Conservation (phyloP, 345 rosid genomes). For the Brassica juncea region DNA sequence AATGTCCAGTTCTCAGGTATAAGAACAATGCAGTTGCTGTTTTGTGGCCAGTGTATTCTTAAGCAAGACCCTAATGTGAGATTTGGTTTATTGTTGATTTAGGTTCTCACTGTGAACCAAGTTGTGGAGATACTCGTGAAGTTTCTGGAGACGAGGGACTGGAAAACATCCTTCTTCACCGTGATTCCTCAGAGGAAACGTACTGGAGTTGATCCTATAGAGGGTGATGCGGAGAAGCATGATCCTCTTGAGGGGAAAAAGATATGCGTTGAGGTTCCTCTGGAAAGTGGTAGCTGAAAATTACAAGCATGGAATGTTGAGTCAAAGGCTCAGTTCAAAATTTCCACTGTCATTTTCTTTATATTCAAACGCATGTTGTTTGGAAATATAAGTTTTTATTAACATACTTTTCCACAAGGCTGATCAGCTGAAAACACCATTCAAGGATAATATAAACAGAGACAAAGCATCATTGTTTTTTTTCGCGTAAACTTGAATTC, state of each 20-base stretch:
- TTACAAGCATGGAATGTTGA: too few species aligned
- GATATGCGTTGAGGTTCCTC: slow-evolving; percentile 51
- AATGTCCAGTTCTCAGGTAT: slow-evolving; percentile 96
- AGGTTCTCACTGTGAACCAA: slow-evolving; percentile 97
- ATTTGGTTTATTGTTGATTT: slow-evolving; percentile 17
- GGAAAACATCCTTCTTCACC: slow-evolving; percentile 84
- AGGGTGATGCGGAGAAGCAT: slow-evolving; percentile 4
- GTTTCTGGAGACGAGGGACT: slow-evolving; percentile 78
- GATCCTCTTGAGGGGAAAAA: slow-evolving; percentile 53
- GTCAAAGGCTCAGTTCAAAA: too few species aligned
- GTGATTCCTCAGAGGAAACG: slow-evolving; percentile 94
- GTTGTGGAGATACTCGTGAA: slow-evolving; percentile 86
- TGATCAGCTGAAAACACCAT: background rate
- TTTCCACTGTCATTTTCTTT: too few species aligned
- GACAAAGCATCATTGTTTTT: background rate
- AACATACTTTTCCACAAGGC: background rate
- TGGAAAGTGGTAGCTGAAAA: slow-evolving; percentile 35
- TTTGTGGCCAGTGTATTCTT: background rate
- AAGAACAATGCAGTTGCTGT: slow-evolving; percentile 5
- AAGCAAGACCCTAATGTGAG: slow-evolving; percentile 1
- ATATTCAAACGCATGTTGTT: too few species aligned
- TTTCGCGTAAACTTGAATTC: background rate
- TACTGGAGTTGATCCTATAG: slow-evolving; percentile 45
- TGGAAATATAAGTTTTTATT: too few species aligned
- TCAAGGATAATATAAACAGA: too few species aligned